Conservation (phyloP, 2,329 filamentous ascomycete species). For the Pseudocercospora fijiensis region DNA sequence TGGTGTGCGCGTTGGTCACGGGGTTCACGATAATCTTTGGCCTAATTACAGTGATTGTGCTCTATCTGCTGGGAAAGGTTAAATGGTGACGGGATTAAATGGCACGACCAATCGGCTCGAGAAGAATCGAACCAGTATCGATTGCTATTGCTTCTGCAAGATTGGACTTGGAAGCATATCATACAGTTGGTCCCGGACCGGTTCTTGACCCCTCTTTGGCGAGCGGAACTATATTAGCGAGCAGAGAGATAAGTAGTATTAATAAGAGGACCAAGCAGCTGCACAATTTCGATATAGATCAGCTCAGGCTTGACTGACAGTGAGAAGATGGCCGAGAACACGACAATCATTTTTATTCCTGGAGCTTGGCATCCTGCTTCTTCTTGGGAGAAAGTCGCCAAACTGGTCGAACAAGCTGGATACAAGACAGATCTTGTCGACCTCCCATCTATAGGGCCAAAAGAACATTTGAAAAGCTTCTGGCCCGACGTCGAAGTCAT, state of each 20-base stretch:
- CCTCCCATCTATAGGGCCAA: constrained; percentile 4
- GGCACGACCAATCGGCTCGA: background rate
- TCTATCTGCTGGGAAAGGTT: background rate
- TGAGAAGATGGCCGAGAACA: background rate
- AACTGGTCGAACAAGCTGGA: constrained; percentile 7
- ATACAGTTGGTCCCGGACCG: background rate
- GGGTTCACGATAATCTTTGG: background rate
- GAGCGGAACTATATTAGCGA: background rate
- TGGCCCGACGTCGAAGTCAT: constrained; percentile 11
- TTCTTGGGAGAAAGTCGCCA: constrained; percentile 6
- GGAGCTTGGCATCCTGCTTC: constrained; percentile 18
- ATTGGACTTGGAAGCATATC: background rate
- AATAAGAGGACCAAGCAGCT: background rate
- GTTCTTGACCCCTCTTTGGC: background rate
- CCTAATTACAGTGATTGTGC: background rate
- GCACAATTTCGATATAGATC: background rate
- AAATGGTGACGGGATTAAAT: background rate
- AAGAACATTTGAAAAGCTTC: constrained; percentile 4
- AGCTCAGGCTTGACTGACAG: background rate
- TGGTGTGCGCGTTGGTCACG: background rate
- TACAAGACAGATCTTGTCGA: constrained; percentile 11
- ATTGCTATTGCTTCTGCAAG: background rate
- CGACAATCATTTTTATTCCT: constrained; percentile 17
- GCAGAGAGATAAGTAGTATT: background rate
- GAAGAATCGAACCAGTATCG: background rate